Conservation (phyloP, 1,139 yeast genomes). For the Arxiozyma heterogenica region DNA sequence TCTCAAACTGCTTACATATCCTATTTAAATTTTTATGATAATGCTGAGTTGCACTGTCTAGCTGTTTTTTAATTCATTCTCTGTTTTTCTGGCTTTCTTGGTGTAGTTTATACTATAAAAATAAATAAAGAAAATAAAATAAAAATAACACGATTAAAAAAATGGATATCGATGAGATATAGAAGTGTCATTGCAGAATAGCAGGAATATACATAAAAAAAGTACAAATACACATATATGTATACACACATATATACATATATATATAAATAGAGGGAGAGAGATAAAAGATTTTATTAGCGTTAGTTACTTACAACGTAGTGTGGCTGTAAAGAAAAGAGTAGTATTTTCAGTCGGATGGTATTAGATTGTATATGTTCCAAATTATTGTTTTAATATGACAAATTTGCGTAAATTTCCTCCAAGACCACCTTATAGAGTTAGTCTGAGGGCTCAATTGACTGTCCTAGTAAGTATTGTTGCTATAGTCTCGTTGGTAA, state of each 20-base stretch:
- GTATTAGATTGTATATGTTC: neutral
- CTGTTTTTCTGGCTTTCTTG: neutral
- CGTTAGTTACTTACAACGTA: neutral
- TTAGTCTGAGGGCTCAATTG: constrained; percentile 51
- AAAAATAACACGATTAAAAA: neutral
- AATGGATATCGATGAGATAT: neutral
- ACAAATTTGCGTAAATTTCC: neutral
- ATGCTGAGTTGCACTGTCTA: neutral
- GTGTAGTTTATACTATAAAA: neutral
- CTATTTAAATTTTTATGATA: too few species aligned
- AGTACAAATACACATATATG: neutral
- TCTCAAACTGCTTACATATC: neutral
- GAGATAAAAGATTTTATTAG: too few species aligned
- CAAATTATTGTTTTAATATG: neutral
- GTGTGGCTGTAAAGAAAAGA: neutral
- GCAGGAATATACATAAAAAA: neutral
- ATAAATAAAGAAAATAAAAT: too few species aligned
- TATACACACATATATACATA: too few species aligned
- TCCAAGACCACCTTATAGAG: constrained; percentile 29
- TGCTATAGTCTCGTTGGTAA: constrained; percentile 63
- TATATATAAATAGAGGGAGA: too few species aligned
- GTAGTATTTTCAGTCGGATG: too few species aligned
- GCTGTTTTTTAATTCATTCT: neutral
- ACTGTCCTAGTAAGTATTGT: constrained; percentile 71
- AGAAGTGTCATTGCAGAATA: neutral